These are phyloP conservation scores for Phaeotremella skinneri DNA, from an alignment of 768 basidiomycete species.

Conservation along the genomic window DNA sequence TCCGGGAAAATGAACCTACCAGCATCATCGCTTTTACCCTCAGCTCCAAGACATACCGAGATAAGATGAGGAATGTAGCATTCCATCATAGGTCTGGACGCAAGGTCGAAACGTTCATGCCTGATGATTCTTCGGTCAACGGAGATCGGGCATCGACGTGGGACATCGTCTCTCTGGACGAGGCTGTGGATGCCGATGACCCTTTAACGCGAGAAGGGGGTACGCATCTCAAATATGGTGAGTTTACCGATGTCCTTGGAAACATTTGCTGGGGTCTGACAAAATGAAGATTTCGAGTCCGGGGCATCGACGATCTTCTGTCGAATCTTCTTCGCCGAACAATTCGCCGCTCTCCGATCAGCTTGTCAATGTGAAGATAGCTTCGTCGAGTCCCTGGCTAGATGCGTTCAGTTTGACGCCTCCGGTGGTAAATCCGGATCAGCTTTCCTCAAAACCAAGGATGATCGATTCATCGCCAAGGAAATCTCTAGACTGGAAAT, in stretches of 20 bases:
- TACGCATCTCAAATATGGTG: conserved; percentile 52
- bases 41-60: conserved; percentile 52
- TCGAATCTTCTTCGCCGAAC: conserved; percentile 91
- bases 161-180: conserved; percentile 85
- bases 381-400: conserved; percentile 86
- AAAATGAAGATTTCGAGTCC: conserved; percentile 80
- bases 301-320: conserved; percentile 87
- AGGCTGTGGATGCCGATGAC: conserved; percentile 50
- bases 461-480: conserved; percentile 98
- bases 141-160: conserved; percentile 83
- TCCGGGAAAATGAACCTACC: conserved; percentile 93
- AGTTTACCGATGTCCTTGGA: conserved; percentile 10
- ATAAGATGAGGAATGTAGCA: conserved; percentile 42
- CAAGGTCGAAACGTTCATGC: conserved; percentile 83
- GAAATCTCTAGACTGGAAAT: conserved; percentile 87
- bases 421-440: conserved; percentile 95
- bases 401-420: conserved; percentile 95
- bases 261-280: conserved; percentile 10
- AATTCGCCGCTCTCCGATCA: conserved; percentile 87
- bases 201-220: conserved; percentile 33
- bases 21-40: conserved; percentile 95
- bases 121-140: conserved; percentile 67
- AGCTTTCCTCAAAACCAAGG: conserved; percentile 91
- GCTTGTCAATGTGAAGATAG: conserved; percentile 92
- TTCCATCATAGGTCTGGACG: conserved; percentile 18